Evolutionary conservation across 768 basidiomycete genomes (phyloP).

Genomic region (Tricholoma sp.): DNA sequence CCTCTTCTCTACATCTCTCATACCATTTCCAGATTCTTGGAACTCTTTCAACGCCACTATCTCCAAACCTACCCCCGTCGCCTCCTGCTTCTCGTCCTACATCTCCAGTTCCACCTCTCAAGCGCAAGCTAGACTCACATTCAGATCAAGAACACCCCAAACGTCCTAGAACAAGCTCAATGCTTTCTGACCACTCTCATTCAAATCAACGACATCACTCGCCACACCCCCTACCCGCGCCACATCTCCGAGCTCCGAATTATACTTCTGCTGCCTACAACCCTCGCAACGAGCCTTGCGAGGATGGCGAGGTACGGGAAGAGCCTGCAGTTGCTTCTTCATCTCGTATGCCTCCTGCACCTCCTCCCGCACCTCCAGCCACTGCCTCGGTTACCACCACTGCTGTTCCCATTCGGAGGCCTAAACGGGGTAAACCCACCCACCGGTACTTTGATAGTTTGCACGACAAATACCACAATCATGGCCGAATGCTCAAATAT

Average conservation of each 20-base stretch:
- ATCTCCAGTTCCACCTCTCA: conserved; percentile 40
- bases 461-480: conserved; percentile 63
- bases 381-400: conserved; percentile 20
- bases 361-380: neutral
- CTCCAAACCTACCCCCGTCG: conserved; percentile 45
- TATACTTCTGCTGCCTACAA: conserved; percentile 16
- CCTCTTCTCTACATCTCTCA: conserved; percentile 11
- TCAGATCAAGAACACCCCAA: conserved; percentile 39
- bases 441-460: conserved; percentile 49
- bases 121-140: conserved; percentile 42
- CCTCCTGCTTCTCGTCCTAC: conserved; percentile 45
- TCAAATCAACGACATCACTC: conserved; percentile 18
- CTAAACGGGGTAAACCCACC: conserved; percentile 53
- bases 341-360: conserved; percentile 18
- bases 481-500: conserved; percentile 75
- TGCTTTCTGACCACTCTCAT: conserved; percentile 19
- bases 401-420: conserved; percentile 59
- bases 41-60: conserved; percentile 34
- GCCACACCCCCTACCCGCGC: conserved; percentile 19
- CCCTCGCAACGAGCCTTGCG: conserved; percentile 40
- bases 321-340: conserved; percentile 29
- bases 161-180: conserved; percentile 36
- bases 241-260: conserved; percentile 21
- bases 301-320: conserved; percentile 52
- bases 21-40: conserved; percentile 33